phyloP scores from a whole-genome alignment of 306 rosid species.

The Urtica urens region DNA sequence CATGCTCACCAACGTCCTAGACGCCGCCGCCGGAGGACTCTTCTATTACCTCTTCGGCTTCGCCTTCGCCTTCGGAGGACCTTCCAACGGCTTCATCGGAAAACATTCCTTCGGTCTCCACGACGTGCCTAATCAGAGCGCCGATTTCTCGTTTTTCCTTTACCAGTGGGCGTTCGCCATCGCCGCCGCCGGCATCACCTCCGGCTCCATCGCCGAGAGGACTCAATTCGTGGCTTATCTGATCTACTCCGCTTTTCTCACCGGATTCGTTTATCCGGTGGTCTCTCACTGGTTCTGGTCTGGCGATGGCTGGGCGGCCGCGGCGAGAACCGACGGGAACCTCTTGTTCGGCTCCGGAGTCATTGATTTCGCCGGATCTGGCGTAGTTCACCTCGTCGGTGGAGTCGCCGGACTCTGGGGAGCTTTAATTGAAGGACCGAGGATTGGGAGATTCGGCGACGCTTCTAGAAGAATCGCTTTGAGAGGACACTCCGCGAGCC shows the following conservation, averaged over 20 bases:
- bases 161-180: slow-evolving; percentile 97
- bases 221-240: slow-evolving; percentile 83
- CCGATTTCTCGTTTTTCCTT: slow-evolving; percentile 57
- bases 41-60: slow-evolving; percentile 92
- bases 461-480: slow-evolving; percentile 33
- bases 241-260: slow-evolving; percentile 69
- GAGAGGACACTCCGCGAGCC: slow-evolving; percentile 63
- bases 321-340: slow-evolving; percentile 7
- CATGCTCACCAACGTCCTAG: slow-evolving; percentile 94
- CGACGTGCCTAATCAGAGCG: slow-evolving; percentile 12
- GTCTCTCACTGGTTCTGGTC: slow-evolving; percentile 97
- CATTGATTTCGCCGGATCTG: slow-evolving; percentile 87
- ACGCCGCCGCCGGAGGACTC: slow-evolving; percentile 79
- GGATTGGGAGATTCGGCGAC: slow-evolving; percentile 75
- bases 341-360: slow-evolving; percentile 53
- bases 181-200: slow-evolving; percentile 91
- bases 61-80: slow-evolving; percentile 74
- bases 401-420: slow-evolving; percentile 93
- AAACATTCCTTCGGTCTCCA: slow-evolving; percentile 60
- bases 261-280: slow-evolving; percentile 83
- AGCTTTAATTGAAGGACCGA: slow-evolving; percentile 64
- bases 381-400: slow-evolving; percentile 86
- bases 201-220: slow-evolving; percentile 82
- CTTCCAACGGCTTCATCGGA: slow-evolving; percentile 82
- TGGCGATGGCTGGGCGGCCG: slow-evolving; percentile 70